Evolutionary conservation across 768 basidiomycete genomes (phyloP), one percentile per base, ranked within the genome.

Genomic region (Agrocybe praecox): DNA sequence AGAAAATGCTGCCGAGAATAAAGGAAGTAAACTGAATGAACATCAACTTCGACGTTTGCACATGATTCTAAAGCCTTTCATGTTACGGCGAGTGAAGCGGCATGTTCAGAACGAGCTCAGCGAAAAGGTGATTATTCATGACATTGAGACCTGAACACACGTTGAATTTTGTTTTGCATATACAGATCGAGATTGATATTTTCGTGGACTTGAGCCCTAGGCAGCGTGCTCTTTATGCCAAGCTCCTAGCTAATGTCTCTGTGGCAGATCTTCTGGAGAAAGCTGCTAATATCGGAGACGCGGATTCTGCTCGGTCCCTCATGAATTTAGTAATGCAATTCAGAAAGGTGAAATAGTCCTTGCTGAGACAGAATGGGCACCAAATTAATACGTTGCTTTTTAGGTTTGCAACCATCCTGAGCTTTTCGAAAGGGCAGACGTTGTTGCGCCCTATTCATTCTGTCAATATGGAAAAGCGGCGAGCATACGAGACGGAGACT

Each of bases 291-390:
- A 86, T 94, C 57, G 91, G 94, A 15, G 94, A 96, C 64, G 91
- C 86, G 6, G 92, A 95, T 62, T 93, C 92, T 26, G 94, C 95
- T 50, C 88, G 94, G 52, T 93, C 94, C 7, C 77, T 99, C 58
- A 98, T 98, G 96, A 99, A 98, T 72, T 82, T 99, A 58, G 97
- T 99, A 59, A 99, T 99, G 97, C 97, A 99, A 71, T 98, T 98
- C 80, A 88, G 97, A 63, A 99, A 99, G 80, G 94, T 92, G n/a
- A 29, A 23, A 12, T 15, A 15, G 6, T 49, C 21, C 36, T 29
- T 29, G 26, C 26, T 9, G 26, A 5, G 9, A 5, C 26, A 9
- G 5, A 29, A 5, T 29, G 26, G 9, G 9, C 9, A 29, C 26
- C 9, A 9, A 29, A 5, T 29, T 29, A n/a, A n/a, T 51, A 46